Evolutionary conservation across 2,329 filamentous ascomycete genomes (phyloP).

Genomic region (Botrytis squamosa): DNA sequence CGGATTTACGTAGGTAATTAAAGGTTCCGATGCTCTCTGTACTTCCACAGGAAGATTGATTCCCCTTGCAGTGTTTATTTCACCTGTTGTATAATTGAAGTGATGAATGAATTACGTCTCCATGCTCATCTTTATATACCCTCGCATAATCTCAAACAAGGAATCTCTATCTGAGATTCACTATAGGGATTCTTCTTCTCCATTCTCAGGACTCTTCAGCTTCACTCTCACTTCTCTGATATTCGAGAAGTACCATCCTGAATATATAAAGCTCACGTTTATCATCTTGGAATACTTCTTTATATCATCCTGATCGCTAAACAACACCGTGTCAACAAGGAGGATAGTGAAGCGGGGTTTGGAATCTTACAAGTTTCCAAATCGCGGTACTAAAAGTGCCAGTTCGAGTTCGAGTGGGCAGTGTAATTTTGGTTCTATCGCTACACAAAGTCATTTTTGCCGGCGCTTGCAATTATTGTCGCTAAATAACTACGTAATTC

Average conservation of each 20-base stretch:
- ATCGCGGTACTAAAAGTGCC: fast-evolving
- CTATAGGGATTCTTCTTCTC: not conserved
- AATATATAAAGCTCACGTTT: not conserved
- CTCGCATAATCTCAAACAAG: not conserved
- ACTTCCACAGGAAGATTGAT: not conserved
- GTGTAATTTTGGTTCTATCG: too few species aligned
- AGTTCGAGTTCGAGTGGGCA: not conserved
- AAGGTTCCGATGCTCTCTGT: fast-evolving
- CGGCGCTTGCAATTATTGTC: too few species aligned
- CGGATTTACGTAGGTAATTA: not conserved
- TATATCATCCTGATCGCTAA: too few species aligned
- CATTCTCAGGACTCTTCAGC: too few species aligned
- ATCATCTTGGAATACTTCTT: not conserved
- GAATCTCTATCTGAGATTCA: not conserved
- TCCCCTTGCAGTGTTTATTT: too few species aligned
- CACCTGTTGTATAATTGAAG: too few species aligned
- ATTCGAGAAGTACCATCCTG: not conserved
- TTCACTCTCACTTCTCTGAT: not conserved
- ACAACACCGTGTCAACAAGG: too few species aligned
- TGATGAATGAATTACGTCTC: not conserved
- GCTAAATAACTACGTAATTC: too few species aligned
- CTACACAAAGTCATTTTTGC: too few species aligned
- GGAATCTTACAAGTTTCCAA: not conserved
- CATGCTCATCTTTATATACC: not conserved
- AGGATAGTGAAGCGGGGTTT: too few species aligned